These are phyloP conservation scores for Cryptosporidium parvum DNA, from an alignment of 169 alveolate genomes.

Conservation along the genomic window DNA sequence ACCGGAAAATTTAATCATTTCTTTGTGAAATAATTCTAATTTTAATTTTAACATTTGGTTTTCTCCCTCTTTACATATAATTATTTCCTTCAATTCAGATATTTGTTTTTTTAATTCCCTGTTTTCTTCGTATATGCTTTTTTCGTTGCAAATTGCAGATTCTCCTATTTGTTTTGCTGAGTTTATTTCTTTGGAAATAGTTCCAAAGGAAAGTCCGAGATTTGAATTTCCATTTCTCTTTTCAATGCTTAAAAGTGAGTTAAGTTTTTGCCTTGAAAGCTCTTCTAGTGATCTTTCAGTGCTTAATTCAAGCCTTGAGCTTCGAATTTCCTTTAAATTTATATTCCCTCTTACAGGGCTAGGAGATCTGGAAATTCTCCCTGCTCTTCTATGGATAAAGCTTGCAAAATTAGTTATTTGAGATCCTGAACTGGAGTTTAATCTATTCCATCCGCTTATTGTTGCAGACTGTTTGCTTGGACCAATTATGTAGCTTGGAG, in stretches of 20 bases:
- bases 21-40: conserved; percentile 39
- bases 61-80: conserved; percentile 40
- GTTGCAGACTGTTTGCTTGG: conserved; percentile 71
- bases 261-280: neutral
- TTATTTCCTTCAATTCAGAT: conserved; percentile 50
- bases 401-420: conserved; percentile 48
- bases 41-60: conserved; percentile 23
- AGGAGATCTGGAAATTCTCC: conserved; percentile 69
- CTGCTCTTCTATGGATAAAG: conserved; percentile 72
- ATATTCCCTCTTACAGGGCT: conserved; percentile 48
- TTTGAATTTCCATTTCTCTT: neutral
- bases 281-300: neutral
- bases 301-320: neutral
- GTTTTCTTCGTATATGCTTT: conserved; percentile 35
- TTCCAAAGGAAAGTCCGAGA: neutral
- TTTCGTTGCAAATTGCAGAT: conserved; percentile 1
- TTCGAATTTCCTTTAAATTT: neutral
- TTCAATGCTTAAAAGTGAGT: neutral
- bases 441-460: conserved; percentile 30
- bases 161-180: conserved; percentile 17
- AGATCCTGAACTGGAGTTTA: conserved; percentile 34
- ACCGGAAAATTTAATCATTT: conserved; percentile 6
- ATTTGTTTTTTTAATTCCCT: conserved; percentile 56
- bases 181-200: conserved; percentile 11
- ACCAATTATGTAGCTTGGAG: conserved; percentile 65